Base-by-base conservation (phyloP, 139 green algal genomes). In the Pseudopediastrum boryanum region DNA sequence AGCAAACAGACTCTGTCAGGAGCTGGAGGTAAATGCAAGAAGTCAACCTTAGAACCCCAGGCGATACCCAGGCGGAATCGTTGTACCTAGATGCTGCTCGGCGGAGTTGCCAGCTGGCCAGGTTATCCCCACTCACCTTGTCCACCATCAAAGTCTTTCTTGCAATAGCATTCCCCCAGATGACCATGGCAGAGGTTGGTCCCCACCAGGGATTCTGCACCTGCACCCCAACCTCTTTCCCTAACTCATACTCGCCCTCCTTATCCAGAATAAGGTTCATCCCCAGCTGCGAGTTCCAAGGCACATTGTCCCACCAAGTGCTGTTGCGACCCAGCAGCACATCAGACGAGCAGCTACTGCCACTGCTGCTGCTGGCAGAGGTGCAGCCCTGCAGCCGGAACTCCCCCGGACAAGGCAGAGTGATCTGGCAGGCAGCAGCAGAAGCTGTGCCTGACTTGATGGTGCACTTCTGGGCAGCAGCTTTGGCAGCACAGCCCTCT, bases 171-270 rank as follows among this genome's bases (percentile, higher is more conserved):
- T 84, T 85, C 63, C 84, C 84, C 84, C 84, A 88, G 54, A 82
- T 69, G 31, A 85, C 25, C 44, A 88, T 52, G 54, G 63, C 46
- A 9, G 54, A 51, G 8, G 77, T 50, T 31, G 74, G 52, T 12
- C 64, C 75, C 41, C 75, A 77, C 62, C 64, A 88, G 44, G 79
- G 79, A 54, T 84, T 84, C 56, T 85, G 75, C 8, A 88, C 44
- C 0, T 23, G 1, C 35, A 88, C 33, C 36, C 38, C 31, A 1
- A 74, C 66, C 4, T 12, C 1, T 1, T 77, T 51, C 2, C 74
- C 69, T 21, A 51, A 0, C 0, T 48, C 1, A 75, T 71, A 79
- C 33, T 59, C 63, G 52, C 41, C 75, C 78, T 77, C 70, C 33
- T 78, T 70, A 1, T 79, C 50, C 7, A 48, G 27, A 6, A 88